These are phyloP conservation scores for Trichaptum fuscoviolaceum DNA, from an alignment of 768 basidiomycete species.

Conservation along the genomic window DNA sequence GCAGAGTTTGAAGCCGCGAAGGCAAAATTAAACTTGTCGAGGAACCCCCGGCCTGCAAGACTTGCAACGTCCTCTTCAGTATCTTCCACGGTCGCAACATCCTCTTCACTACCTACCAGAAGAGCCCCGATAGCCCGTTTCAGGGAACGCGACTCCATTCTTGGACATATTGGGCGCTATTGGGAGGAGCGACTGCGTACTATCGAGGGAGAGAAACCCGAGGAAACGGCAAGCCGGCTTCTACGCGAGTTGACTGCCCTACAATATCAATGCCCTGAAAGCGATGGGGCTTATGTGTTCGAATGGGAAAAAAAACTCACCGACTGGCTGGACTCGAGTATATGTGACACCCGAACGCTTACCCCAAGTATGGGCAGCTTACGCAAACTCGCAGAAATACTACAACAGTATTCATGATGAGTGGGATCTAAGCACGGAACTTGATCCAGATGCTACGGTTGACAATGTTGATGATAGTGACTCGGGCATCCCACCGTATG, in stretches of 20 bases:
- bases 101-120: not conserved
- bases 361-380: too few species aligned
- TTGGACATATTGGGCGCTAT: not conserved
- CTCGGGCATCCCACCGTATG: too few species aligned
- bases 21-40: not conserved
- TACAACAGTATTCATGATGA: too few species aligned
- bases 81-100: not conserved
- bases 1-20: not conserved
- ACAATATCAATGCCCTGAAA: not conserved
- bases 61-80: too few species aligned
- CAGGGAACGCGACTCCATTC: not conserved
- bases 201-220: not conserved
- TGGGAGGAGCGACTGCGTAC: not conserved
- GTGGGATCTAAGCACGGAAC: too few species aligned
- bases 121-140: not conserved
- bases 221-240: not conserved
- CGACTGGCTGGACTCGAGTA: not conserved
- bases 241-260: not conserved
- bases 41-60: too few species aligned
- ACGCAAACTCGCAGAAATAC: too few species aligned
- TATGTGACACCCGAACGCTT: not conserved
- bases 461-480: too few species aligned
- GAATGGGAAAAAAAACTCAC: not conserved
- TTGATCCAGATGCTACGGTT: too few species aligned
- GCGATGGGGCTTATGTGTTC: not conserved